Evolutionary conservation across 208 protist genomes (phyloP).

Genomic region (Leishmania amazonensis): DNA sequence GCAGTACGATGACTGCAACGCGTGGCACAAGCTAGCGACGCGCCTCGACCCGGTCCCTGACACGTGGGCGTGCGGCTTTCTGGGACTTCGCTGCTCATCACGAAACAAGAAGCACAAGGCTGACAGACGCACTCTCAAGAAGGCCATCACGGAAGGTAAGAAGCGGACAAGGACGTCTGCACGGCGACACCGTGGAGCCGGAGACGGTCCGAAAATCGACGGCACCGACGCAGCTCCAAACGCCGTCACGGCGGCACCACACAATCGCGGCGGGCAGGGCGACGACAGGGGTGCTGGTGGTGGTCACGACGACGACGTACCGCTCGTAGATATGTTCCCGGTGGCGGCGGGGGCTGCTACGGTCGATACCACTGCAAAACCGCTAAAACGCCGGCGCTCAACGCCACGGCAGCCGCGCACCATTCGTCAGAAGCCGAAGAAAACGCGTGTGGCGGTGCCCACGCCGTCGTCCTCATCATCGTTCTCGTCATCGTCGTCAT

Average conservation of each 20-base stretch:
- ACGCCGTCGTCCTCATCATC: constrained; percentile 1
- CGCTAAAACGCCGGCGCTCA: not conserved
- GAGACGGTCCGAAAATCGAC: not conserved
- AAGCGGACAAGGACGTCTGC: not conserved
- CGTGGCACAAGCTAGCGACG: constrained; percentile 47
- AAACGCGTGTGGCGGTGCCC: constrained; percentile 9
- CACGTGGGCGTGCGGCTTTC: constrained; percentile 52
- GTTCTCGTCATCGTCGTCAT: constrained; percentile 6
- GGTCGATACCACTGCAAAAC: not conserved
- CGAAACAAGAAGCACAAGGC: not conserved
- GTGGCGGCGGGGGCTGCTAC: not conserved
- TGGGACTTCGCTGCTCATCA: constrained; percentile 34
- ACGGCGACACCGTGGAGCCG: not conserved
- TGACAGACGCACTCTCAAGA: not conserved
- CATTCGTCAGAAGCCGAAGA: not conserved
- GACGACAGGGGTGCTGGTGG: not conserved
- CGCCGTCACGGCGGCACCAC: not conserved
- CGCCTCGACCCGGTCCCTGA: constrained; percentile 35
- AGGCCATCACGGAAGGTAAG: not conserved
- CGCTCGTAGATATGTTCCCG: constrained; percentile 6
- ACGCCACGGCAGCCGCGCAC: not conserved
- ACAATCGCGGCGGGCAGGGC: not conserved
- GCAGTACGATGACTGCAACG: constrained; percentile 44
- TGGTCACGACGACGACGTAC: constrained; percentile 11
- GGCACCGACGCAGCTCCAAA: not conserved